phyloP scores from a whole-genome alignment of 495 filamentous ascomycete species.

The Annulohypoxylon nitens region DNA sequence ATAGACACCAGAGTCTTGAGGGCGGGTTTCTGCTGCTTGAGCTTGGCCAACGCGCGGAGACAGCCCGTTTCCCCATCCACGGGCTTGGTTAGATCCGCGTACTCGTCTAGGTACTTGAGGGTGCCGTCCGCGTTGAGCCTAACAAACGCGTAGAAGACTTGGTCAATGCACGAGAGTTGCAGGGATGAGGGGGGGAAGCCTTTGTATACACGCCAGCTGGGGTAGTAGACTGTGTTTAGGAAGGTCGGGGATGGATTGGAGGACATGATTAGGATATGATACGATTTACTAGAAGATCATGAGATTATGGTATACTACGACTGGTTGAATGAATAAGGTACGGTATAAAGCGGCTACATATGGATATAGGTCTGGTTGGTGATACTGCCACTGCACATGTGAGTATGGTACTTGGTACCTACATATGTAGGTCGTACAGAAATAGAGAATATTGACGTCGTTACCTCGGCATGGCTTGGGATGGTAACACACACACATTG shows the following conservation, averaged over 20 bases:
- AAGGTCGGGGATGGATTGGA: conserved; percentile 10
- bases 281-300: background rate
- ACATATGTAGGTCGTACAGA: background rate
- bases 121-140: conserved; percentile 39
- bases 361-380: background rate
- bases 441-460: background rate
- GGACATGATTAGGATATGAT: conserved; percentile 18
- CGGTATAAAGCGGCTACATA: background rate
- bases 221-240: conserved; percentile 75
- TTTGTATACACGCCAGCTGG: conserved; percentile 81
- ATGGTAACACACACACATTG: background rate
- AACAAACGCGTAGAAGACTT: conserved; percentile 86
- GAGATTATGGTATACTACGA: background rate
- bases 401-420: too few species aligned
- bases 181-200: conserved; percentile 77
- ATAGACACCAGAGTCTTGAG: conserved; percentile 82
- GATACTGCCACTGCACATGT: background rate
- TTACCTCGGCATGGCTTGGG: background rate
- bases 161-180: conserved; percentile 70
- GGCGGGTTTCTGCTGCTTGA: conserved; percentile 73
- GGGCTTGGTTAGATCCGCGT: conserved; percentile 76
- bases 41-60: conserved; percentile 72
- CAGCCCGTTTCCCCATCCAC: conserved; percentile 79
- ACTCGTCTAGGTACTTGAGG: conserved; percentile 73
- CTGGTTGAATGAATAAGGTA: background rate